Conservation (phyloP, 2,329 filamentous ascomycete species). For the Neonectria punicea region DNA sequence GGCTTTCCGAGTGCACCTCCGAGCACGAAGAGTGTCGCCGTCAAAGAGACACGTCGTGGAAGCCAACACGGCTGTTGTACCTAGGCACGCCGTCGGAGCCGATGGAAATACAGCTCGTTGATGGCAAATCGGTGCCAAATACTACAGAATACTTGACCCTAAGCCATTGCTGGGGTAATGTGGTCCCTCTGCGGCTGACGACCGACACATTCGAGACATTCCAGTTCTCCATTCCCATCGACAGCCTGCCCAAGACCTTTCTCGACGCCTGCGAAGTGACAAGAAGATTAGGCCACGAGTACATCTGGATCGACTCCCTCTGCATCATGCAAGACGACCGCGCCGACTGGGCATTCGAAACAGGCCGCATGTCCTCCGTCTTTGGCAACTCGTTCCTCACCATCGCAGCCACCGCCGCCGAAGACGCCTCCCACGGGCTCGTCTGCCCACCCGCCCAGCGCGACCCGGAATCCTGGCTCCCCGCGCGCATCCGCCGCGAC, state of each 20-base stretch:
- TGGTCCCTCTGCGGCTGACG: not conserved
- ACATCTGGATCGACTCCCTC: slow-evolving; percentile 31
- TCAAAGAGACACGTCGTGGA: not conserved
- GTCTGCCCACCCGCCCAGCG: not conserved
- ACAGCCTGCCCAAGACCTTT: slow-evolving; percentile 13
- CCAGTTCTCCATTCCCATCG: not conserved
- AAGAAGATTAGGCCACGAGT: slow-evolving; percentile 10
- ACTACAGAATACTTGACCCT: slow-evolving; percentile 17
- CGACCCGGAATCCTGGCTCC: slow-evolving; percentile 5
- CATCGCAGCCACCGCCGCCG: slow-evolving; percentile 10
- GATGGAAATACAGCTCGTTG: slow-evolving; percentile 4
- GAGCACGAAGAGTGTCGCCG: slow-evolving; percentile 2
- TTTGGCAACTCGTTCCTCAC: slow-evolving; percentile 22
- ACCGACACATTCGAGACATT: not conserved
- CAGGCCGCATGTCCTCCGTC: not conserved
- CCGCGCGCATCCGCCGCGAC: not conserved
- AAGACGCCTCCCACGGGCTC: not conserved
- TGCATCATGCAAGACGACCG: slow-evolving; percentile 33
- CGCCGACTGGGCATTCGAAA: slow-evolving; percentile 22
- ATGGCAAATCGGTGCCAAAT: not conserved
- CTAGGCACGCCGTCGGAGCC: not conserved
- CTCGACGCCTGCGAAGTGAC: not conserved
- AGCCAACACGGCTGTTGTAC: slow-evolving; percentile 8
- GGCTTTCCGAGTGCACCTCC: slow-evolving; percentile 10
- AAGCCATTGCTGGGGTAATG: slow-evolving; percentile 2